These are phyloP conservation scores for Aspergillus kassunensis DNA, from an alignment of 495 filamentous ascomycete species.

Conservation along the genomic window DNA sequence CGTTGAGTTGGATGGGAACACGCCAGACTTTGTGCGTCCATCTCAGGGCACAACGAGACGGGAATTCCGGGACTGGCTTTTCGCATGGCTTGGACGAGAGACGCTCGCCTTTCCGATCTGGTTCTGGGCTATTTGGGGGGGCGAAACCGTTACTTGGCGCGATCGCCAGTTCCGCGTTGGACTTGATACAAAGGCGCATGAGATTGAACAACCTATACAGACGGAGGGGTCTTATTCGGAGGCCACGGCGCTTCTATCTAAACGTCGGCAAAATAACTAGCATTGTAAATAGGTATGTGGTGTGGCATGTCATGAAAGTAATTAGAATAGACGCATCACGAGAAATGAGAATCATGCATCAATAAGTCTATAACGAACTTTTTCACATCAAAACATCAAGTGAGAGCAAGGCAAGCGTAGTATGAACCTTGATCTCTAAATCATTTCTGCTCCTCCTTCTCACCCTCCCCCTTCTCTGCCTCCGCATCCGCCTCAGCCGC, in stretches of 20 bases:
- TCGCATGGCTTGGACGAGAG: constrained; percentile 85
- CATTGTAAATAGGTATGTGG: too few relatives aligned
- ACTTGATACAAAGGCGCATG: constrained; percentile 71
- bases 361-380: constrained; percentile 6
- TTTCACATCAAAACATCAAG: neutral
- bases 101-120: constrained; percentile 80
- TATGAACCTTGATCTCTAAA: neutral
- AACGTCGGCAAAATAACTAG: constrained; percentile 28
- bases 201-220: constrained; percentile 28
- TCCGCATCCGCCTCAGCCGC: constrained; percentile 36
- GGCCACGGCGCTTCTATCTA: neutral
- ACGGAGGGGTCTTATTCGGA: constrained; percentile 18
- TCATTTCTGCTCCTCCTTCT: constrained; percentile 5
- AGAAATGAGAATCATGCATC: neutral
- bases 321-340: neutral
- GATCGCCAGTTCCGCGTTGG: constrained; percentile 78
- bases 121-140: constrained; percentile 78
- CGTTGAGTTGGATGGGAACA: constrained; percentile 67
- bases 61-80: constrained; percentile 65
- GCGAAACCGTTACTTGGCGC: constrained; percentile 80
- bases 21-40: constrained; percentile 65
- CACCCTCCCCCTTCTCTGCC: constrained; percentile 31
- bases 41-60: constrained; percentile 34
- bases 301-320: too few relatives aligned
- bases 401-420: too few relatives aligned